phyloP scores from a whole-genome alignment of 2,329 filamentous ascomycete genomes.

The Lecanicillium sp. region DNA sequence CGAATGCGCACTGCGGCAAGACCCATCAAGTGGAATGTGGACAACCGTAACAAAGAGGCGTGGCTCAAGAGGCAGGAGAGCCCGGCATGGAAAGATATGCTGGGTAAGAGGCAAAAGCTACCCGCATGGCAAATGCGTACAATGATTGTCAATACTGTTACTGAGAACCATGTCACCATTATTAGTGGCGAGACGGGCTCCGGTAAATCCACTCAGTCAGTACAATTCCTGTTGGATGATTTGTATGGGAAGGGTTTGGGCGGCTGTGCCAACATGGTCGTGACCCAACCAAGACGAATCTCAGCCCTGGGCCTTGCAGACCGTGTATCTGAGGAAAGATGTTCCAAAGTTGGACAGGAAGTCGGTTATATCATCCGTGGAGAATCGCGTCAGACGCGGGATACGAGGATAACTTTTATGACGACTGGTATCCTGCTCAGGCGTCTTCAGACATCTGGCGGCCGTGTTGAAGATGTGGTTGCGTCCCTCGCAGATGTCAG shows the following conservation, averaged over 20 bases:
- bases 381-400: constrained; percentile 66
- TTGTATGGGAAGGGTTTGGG: constrained; percentile 72
- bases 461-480: constrained; percentile 69
- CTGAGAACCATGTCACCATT: constrained; percentile 79
- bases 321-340: constrained; percentile 87
- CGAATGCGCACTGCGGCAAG: constrained; percentile 40
- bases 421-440: constrained; percentile 90
- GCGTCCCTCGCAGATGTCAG: constrained; percentile 82
- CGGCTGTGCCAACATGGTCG: constrained; percentile 77
- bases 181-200: constrained; percentile 96
- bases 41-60: constrained; percentile 51
- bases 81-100: constrained; percentile 65
- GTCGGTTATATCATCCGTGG: constrained; percentile 89
- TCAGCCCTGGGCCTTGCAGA: constrained; percentile 91
- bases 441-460: constrained; percentile 83
- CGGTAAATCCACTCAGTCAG: constrained; percentile 93
- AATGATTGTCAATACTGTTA: constrained; percentile 67
- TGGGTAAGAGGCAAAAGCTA: constrained; percentile 61
- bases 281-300: constrained; percentile 90
- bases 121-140: constrained; percentile 85
- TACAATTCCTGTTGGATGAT: constrained; percentile 92
- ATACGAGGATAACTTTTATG: constrained; percentile 89
- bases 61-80: constrained; percentile 64
- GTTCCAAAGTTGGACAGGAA: constrained; percentile 72
- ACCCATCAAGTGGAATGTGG: constrained; percentile 56